These are phyloP conservation scores for Chytriomyces sp. DNA, from an alignment of 192 early-diverging fungal species.

Conservation along the genomic window DNA sequence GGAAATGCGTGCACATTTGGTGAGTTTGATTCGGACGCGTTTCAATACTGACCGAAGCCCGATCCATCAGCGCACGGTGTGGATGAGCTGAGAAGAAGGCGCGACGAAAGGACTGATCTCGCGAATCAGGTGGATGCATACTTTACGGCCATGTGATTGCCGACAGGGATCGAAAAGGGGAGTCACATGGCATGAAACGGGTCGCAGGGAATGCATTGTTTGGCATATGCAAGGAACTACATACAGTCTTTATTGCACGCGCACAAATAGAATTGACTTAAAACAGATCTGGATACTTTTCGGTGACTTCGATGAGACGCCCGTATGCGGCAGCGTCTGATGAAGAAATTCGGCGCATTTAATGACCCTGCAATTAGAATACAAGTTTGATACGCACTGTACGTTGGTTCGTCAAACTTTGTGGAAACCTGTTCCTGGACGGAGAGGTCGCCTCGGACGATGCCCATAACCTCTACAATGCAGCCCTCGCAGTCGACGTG, in stretches of 20 bases:
- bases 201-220: background rate
- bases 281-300: conserved; percentile 17
- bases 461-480: conserved; percentile 18
- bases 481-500: background rate
- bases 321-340: background rate
- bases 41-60: background rate
- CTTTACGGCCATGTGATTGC: background rate
- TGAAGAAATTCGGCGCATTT: background rate
- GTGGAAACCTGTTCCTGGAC: conserved; percentile 1
- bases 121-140: background rate
- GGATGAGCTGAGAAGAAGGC: conserved; percentile 9
- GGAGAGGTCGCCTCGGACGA: background rate
- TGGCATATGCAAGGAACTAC: background rate
- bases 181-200: too few species aligned
- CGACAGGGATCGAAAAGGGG: too few species aligned
- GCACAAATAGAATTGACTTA: background rate
- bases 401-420: conserved; percentile 11
- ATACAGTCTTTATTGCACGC: background rate
- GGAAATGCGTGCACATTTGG: conserved; percentile 16
- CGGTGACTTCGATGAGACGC: conserved; percentile 13
- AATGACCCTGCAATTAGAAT: background rate
- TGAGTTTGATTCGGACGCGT: background rate
- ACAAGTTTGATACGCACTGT: background rate
- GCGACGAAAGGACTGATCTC: conserved; percentile 1
- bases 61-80: conserved; percentile 9